Base-by-base conservation (phyloP, 176 grass and related monocot genomes). In the Alopecurus myosuroides region DNA sequence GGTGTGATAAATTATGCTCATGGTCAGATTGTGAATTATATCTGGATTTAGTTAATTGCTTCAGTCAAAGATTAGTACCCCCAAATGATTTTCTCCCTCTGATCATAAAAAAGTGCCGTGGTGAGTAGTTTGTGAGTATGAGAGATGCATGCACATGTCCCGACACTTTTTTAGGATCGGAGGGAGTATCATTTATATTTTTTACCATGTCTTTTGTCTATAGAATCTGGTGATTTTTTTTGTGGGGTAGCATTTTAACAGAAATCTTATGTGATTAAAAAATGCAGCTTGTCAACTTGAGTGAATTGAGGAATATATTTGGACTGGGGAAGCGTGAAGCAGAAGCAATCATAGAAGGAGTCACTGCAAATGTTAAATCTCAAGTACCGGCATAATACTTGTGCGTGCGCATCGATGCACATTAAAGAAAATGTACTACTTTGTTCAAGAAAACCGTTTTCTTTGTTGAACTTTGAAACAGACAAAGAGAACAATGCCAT, bases 261-360 rank as follows among this genome's bases (percentile, higher is more conserved):
- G 9, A 82, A 41, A 25, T 29, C 49, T 81, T 64, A 28, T 74
- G 29, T 87, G 29, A 34, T 80, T 44, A 35, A 88, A 86, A 77
- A 72, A 66, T 96, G 81, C 97, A 99, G 97, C 87, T 96, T 82
- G 76, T 58, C 61, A 77, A 81, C 70, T 83, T 96, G 65, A 89
- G 86, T 85, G 84, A 95, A 82, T 79, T 98, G 89, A 98, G 91
- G 85, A 94, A 92, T 77, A 91, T 95, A 89, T 93, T 98, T 89
- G 97, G 97, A 79, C 74, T 98, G 76, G 97, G 91, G 37, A 96
- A 96, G 81, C 88, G 85, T 74, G 97, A 98, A 74, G 88, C 93
- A 66, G 93, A 95, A 81, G 83, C 75, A 42, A 95, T 98, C 74
- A 85, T 94, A 58, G 93, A 95, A 84, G 83, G 70, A 56, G 92